These are phyloP conservation scores for Meyerozyma smithsonii DNA, from an alignment of 1,139 yeast species.

Conservation along the genomic window DNA sequence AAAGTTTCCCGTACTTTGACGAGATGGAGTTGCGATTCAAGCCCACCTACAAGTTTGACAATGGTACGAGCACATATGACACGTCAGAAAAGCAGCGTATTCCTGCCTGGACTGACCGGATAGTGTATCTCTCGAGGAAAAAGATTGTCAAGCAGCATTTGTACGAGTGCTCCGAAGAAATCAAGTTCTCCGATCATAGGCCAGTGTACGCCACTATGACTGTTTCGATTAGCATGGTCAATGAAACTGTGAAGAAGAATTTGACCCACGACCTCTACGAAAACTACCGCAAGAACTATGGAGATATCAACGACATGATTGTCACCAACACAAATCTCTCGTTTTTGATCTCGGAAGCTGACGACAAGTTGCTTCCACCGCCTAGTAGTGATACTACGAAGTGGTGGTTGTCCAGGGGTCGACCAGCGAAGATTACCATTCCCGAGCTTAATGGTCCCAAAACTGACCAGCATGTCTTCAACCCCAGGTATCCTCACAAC, in stretches of 20 bases:
- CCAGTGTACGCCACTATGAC: conserved; percentile 79
- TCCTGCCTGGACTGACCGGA: conserved; percentile 96
- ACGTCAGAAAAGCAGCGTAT: conserved; percentile 74
- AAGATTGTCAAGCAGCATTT: conserved; percentile 56
- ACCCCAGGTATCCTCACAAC: conserved; percentile 63
- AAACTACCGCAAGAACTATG: conserved; percentile 42
- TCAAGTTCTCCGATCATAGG: conserved; percentile 84
- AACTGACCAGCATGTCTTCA: conserved; percentile 41
- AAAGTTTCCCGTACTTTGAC: conserved; percentile 60
- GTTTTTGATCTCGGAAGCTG: conserved; percentile 22
- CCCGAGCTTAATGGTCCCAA: conserved; percentile 32
- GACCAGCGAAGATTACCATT: conserved; percentile 62
- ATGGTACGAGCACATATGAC: conserved; percentile 77
- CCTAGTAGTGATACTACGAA: conserved; percentile 79
- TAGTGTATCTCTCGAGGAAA: conserved; percentile 42
- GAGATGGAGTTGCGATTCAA: conserved; percentile 74
- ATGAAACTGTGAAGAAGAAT: conserved; percentile 55
- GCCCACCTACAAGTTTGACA: conserved; percentile 93
- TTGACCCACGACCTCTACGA: conserved; percentile 60
- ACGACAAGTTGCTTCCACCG: conserved; percentile 57
- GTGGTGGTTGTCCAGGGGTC: conserved; percentile 91
- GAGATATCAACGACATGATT: conserved; percentile 39
- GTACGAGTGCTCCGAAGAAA: conserved; percentile 58
- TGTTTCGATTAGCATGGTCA: conserved; percentile 60
- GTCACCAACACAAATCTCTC: conserved; percentile 26